Base-by-base conservation (phyloP, 345 rosid genomes). In the Gossypium bickii region DNA sequence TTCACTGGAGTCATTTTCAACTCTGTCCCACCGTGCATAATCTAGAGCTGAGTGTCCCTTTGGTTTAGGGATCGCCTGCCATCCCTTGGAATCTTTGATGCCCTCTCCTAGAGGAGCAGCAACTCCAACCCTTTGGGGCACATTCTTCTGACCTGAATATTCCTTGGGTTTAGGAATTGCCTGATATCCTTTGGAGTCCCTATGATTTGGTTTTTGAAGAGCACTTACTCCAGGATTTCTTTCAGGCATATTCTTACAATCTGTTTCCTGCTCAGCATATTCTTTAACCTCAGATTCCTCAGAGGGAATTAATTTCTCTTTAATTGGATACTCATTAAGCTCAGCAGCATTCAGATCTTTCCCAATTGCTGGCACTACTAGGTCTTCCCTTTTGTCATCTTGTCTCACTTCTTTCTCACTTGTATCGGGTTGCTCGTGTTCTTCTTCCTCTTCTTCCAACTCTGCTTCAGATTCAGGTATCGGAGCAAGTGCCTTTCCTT, bases 21-120 rank as follows among this genome's bases (percentile, higher is more conserved):
- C 97, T 27, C 82, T 82, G 74, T 92, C 87, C 97, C 98, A 94
- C 44, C 97, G 86, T 4, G 86, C 92, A 75, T 94, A 94, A 82
- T 94, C 89, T 52, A 94, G 84, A 38, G 97, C 49, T 1, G 98
- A 89, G 83, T 94, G 97, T 51, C 98, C 98, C 89, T 94, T 94
- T 18, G 98, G 97, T 81, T 90, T 94, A 44, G 98, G 98, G 68
- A 94, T 94, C 7, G 97, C 86, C 84, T 89, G 87, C 98, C 97
- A 94, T 71, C 89, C 98, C 25, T 82, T 81, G 22, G 93, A 77
- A 52, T 80, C 83, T 78, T 87, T 88, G 71, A 70, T 70, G 71
- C 49, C 76, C 22, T 78, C 82, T 44, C 83, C 80, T 67, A 71
- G 73, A 38, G 79, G 65, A n/a, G 62, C 74, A 45, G 34, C 72